These are phyloP conservation scores for Fusarium zealandicum DNA, from an alignment of 2,329 filamentous ascomycete genomes.

Conservation along the genomic window DNA sequence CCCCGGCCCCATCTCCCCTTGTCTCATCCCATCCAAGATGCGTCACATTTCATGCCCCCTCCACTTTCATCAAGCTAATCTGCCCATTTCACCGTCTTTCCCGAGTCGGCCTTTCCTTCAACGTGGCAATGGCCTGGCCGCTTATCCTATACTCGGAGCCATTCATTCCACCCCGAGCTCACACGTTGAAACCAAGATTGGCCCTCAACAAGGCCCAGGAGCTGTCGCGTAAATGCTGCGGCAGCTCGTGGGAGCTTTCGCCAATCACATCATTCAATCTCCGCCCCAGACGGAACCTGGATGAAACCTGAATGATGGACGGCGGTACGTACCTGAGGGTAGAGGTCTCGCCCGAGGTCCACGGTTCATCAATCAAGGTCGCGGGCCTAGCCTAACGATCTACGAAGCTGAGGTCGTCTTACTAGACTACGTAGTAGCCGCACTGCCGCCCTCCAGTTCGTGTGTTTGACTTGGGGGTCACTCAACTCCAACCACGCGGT, in stretches of 20 bases:
- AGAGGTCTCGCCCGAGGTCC: not conserved
- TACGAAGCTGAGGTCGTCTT: not conserved
- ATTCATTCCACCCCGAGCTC: slow-evolving; percentile 19
- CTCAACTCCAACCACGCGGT: slow-evolving; percentile 10
- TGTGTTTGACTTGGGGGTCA: not conserved
- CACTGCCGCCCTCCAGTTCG: not conserved
- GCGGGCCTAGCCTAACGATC: not conserved
- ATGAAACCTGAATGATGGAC: not conserved
- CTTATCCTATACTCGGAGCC: slow-evolving; percentile 8
- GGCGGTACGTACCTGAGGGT: slow-evolving; percentile 7
- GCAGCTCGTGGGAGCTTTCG: slow-evolving; percentile 20
- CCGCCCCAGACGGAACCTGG: slow-evolving; percentile 18
- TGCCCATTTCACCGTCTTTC: slow-evolving; percentile 24
- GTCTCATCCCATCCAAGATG: slow-evolving; percentile 30
- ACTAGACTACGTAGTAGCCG: too few relatives aligned
- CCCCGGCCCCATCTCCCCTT: slow-evolving; percentile 3
- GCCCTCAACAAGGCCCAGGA: slow-evolving; percentile 18
- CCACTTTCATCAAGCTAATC: slow-evolving; percentile 14
- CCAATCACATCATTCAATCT: slow-evolving; percentile 29
- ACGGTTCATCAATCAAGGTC: not conserved
- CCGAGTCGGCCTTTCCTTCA: not conserved
- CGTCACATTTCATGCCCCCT: slow-evolving; percentile 28
- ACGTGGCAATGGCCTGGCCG: slow-evolving; percentile 7
- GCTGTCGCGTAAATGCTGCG: slow-evolving; percentile 18
- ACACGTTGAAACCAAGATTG: slow-evolving; percentile 27